These are phyloP conservation scores for Pichia sp. DNA, from an alignment of 1,139 yeast genomes.

Conservation along the genomic window DNA sequence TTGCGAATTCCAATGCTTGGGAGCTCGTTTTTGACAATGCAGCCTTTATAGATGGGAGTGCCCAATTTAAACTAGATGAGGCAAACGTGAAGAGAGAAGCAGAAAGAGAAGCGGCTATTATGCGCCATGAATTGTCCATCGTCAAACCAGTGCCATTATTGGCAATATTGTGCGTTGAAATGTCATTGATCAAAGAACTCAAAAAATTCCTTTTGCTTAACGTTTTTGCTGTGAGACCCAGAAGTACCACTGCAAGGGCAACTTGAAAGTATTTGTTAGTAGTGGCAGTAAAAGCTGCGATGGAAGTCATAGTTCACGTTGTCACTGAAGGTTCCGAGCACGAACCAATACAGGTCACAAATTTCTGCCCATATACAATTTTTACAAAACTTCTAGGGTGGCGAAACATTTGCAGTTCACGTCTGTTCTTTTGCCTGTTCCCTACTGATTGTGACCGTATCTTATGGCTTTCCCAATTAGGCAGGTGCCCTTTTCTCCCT, in stretches of 20 bases:
- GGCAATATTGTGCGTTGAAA: slow-evolving; percentile 8
- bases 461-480: too few relatives aligned
- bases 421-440: too few relatives aligned
- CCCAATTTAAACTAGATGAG: slow-evolving; percentile 13
- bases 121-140: slow-evolving; percentile 15
- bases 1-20: not conserved
- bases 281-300: not conserved
- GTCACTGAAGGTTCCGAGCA: too few relatives aligned
- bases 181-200: not conserved
- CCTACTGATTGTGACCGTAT: too few relatives aligned
- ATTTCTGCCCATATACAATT: too few relatives aligned
- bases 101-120: slow-evolving; percentile 14
- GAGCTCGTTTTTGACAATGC: slow-evolving; percentile 3
- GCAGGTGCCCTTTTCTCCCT: too few relatives aligned
- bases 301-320: slow-evolving; percentile 2
- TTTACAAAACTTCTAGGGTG: too few relatives aligned
- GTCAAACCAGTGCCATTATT: slow-evolving; percentile 9
- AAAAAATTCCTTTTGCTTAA: slow-evolving; percentile 1
- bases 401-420: too few relatives aligned
- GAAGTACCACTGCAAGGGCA: slow-evolving; percentile 10
- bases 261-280: slow-evolving; percentile 22
- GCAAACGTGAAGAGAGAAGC: slow-evolving; percentile 12
- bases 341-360: too few relatives aligned
- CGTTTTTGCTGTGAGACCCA: slow-evolving; percentile 2
- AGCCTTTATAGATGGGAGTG: slow-evolving; percentile 6